These are phyloP conservation scores for Penicillium riverlandense DNA, from an alignment of 495 filamentous ascomycete genomes.

Conservation along the genomic window DNA sequence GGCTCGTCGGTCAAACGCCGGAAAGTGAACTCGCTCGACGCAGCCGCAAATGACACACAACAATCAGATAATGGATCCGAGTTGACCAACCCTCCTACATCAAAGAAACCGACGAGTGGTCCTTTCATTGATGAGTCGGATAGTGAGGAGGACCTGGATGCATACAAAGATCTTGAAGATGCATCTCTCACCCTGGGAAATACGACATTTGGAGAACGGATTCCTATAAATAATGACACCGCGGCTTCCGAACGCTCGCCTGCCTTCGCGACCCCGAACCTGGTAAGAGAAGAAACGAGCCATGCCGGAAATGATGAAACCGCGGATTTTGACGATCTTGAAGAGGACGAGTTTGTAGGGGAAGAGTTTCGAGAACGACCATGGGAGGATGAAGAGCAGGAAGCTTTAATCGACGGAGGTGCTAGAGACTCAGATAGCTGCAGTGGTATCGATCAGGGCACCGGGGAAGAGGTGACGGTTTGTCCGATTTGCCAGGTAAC, in stretches of 20 bases:
- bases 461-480: conserved; percentile 21
- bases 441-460: conserved; percentile 33
- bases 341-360: conserved; percentile 37
- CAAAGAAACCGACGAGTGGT: conserved; percentile 23
- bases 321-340: conserved; percentile 65
- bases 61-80: conserved; percentile 7
- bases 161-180: conserved; percentile 14
- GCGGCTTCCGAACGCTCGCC: conserved; percentile 37
- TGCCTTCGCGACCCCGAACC: conserved; percentile 20
- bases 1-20: conserved; percentile 28
- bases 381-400: conserved; percentile 20
- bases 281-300: conserved; percentile 53
- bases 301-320: conserved; percentile 50
- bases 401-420: conserved; percentile 11
- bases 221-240: conserved; percentile 28
- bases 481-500: conserved; percentile 74
- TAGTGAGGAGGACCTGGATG: conserved; percentile 48
- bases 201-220: conserved; percentile 3
- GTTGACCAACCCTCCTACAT: neutral
- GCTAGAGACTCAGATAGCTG: conserved; percentile 14
- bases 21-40: conserved; percentile 26
- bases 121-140: conserved; percentile 67
- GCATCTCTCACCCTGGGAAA: neutral
- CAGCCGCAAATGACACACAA: conserved; percentile 1
- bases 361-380: conserved; percentile 36